Evolutionary conservation across 129 eudicot species (phyloP), one percentile per base, ranked within the genome.

Genomic region (Flaveria bidentis): DNA sequence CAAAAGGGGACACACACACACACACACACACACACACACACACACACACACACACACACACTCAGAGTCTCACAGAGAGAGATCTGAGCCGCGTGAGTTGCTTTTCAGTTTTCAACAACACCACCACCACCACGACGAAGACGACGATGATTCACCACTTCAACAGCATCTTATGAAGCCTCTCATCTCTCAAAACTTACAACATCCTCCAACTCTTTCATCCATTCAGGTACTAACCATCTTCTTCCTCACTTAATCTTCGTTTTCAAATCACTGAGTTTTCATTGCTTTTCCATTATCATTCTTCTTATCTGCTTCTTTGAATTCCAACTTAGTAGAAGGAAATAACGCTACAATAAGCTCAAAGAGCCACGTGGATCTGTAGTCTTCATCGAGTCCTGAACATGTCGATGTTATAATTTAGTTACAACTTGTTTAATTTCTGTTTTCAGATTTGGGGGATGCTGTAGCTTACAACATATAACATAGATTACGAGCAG

Each of bases 71-170:
- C 39, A 75, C 49, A 75, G 66, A 55, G 74, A 77, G 60, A 76
- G 87, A 84, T 81, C 88, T 84, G 75, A 84, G 51, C 76, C 62
- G 25, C 10, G 64, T 44, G 41, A 22, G 39, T 63, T 52, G 42
- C 65, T 65, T 45, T n/a, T 20, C 22, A 20, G 22, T 20, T 20
- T 71, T 28, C n/a, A 17, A 39, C 53, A 62, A 39, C 53, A 62
- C 42, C 28, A 33, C 25, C 63, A n/a, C 58, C 50, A 46, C 39
- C 0, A 33, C 39, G 6, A 33, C 41, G 41, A 36, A 36, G 41
- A 36, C 7, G 41, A 36, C 7, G 60, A 51, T 5, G 84, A 63
- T 64, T 60, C 64, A 62, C 1, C 50, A 16, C 12, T 30, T 45
- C n/a, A 47, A 23, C 47, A 45, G 0, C 41, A 36, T 36, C 41